A percentile compares a stretch with the other conserved stretches of the same genome.
phyloP scores from a whole-genome alignment of 768 basidiomycete genomes.

The Sporobolomyces phaffii region DNA sequence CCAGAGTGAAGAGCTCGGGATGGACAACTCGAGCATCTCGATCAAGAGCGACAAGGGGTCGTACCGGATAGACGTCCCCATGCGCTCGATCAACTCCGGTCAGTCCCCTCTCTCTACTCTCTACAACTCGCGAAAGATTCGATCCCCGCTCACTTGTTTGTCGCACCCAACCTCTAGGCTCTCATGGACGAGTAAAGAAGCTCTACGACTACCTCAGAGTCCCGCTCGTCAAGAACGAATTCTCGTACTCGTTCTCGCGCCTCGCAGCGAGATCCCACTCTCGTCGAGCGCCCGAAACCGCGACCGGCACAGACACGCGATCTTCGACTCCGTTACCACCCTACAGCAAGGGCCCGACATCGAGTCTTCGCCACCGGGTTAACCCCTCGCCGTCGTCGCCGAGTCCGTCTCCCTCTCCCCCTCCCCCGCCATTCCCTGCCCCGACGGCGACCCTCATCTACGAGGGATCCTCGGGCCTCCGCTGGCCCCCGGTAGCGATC shows the following conservation, averaged over 20 bases:
- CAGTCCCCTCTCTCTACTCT: slow-evolving; percentile 34
- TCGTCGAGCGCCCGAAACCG: slow-evolving; percentile 43
- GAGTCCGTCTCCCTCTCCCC: neutral
- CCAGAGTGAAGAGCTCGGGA: slow-evolving; percentile 58
- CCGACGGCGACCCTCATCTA: slow-evolving; percentile 16
- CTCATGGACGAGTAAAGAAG: slow-evolving; percentile 64
- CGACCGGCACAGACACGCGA: neutral
- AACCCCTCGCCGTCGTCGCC: neutral
- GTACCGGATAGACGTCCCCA: slow-evolving; percentile 63
- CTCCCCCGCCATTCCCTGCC: neutral
- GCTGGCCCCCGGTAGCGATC: slow-evolving; percentile 17
- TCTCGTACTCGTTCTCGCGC: slow-evolving; percentile 66
- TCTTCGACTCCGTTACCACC: neutral
- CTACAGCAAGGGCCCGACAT: slow-evolving; percentile 34
- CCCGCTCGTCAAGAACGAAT: slow-evolving; percentile 55
- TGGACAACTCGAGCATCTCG: slow-evolving; percentile 57
- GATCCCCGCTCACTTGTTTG: neutral
- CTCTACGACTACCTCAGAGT: slow-evolving; percentile 62
- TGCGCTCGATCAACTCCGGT: slow-evolving; percentile 78
- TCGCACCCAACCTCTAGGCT: slow-evolving; percentile 51
- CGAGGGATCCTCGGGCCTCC: slow-evolving; percentile 20
- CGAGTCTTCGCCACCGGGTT: neutral
- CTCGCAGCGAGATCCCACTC: slow-evolving; percentile 42
- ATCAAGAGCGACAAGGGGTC: slow-evolving; percentile 47
- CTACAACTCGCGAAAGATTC: no score